A percentile compares a stretch with the other conserved stretches of the same genome.
Conservation (phyloP, 2,329 filamentous ascomycete genomes). For the Coleophoma cylindrospora region DNA sequence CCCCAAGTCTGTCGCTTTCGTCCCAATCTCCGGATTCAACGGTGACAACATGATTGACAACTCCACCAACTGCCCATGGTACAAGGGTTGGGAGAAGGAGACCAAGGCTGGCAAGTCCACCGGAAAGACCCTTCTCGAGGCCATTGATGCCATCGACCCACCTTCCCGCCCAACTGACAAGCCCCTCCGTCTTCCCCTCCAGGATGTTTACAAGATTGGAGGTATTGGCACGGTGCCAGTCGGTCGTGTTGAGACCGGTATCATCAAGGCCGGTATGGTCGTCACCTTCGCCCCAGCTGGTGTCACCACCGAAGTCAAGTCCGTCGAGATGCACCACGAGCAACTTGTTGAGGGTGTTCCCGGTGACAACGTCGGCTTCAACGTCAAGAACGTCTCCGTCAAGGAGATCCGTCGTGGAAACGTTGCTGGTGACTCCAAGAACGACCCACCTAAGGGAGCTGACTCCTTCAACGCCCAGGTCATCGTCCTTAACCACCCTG, state of each 20-base stretch:
- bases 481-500: slow-evolving; percentile 99
- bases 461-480: slow-evolving; percentile 99
- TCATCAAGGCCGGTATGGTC: slow-evolving; percentile 88
- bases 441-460: slow-evolving; percentile 85
- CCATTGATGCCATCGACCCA: slow-evolving; percentile 93
- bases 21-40: slow-evolving; percentile 99
- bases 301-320: slow-evolving; percentile 99
- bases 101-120: slow-evolving; percentile 78
- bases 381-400: slow-evolving; percentile 99
- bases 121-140: slow-evolving; percentile 98
- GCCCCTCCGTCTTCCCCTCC: slow-evolving; percentile 99
- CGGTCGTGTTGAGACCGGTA: slow-evolving; percentile 99
- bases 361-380: slow-evolving; percentile 99
- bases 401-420: slow-evolving; percentile 99
- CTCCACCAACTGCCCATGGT: slow-evolving; percentile 97
- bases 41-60: slow-evolving; percentile 98
- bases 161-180: slow-evolving; percentile 95
- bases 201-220: slow-evolving; percentile 99
- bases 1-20: slow-evolving; percentile 97
- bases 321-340: slow-evolving; percentile 99
- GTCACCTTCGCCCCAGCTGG: slow-evolving; percentile 97
- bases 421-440: slow-evolving; percentile 99
- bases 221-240: slow-evolving; percentile 99
- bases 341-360: slow-evolving; percentile 92
- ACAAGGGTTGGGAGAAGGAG: slow-evolving; percentile 99